Base-by-base conservation (phyloP, 306 rosid genomes). In the Prosopis cineraria region DNA sequence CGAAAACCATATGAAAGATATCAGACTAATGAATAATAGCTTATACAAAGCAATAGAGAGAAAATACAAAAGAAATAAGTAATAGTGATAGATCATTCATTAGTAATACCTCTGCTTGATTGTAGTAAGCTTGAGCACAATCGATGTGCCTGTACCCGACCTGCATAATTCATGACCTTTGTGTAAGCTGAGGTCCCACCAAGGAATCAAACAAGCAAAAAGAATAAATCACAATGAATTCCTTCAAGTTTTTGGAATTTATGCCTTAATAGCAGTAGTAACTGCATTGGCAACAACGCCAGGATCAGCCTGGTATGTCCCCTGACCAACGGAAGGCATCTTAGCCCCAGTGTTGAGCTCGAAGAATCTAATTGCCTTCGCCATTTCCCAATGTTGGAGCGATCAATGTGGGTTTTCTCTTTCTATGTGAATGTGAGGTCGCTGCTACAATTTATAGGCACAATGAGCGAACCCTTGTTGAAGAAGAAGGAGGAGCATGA, bases 131-230 rank as follows among this genome's bases (percentile, higher is more conserved):
- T 78, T 80, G 74, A 66, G 93, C 93, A 74, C 91, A 91, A 60
- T 91, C 96, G 71, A 91, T 87, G 74, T 87, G 93, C 62, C 90
- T 74, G 74, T 87, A 91, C 59, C 96, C 90, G 48, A 68, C 70
- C 93, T 87, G 84, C n/a, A n/a, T n/a, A n/a, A n/a, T n/a, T 13
- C 67, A 14, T 34, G 19, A 70, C 12, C 33, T 4, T 36, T 39
- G 6, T 22, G n/a, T n/a, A n/a, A 68, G 44, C 44, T 31, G 2
- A 55, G 16, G 2, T 8, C 6, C 17, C 27, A 3, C 48, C 16
- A 33, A 3, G 37, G 10, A 45, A n/a, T n/a, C 11, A 0, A 4
- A 64, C 33, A 65, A 13, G 10, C 36, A 3, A 65, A 3, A 10
- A 17, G 14, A 43, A 6, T 12, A 43, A 44, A 12, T 12, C 1